These are phyloP conservation scores for Penicillium malachiteum DNA, from an alignment of 495 filamentous ascomycete species.

Conservation along the genomic window DNA sequence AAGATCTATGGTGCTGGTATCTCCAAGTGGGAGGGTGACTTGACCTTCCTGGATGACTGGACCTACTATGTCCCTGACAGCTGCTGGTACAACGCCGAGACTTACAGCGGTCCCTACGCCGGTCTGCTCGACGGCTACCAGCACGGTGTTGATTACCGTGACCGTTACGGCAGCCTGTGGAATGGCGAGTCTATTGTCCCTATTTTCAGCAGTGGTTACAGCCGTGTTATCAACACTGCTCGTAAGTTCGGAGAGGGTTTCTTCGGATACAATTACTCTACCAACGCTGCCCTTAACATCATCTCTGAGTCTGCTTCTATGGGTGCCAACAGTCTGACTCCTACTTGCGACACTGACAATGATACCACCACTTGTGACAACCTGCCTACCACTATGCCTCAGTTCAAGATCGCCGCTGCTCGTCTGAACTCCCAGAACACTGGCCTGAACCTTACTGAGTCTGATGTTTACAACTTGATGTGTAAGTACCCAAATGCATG, in stretches of 20 bases:
- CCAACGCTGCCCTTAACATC: conserved; percentile 38
- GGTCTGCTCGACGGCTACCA: conserved; percentile 46
- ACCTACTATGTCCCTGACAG: conserved; percentile 46
- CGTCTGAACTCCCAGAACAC: conserved; percentile 26
- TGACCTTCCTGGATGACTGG: conserved; percentile 52
- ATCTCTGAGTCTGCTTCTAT: conserved; percentile 44
- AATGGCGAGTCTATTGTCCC: conserved; percentile 20
- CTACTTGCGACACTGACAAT: conserved; percentile 25
- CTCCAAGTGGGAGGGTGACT: conserved; percentile 34
- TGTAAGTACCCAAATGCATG: conserved; percentile 8
- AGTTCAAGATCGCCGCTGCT: conserved; percentile 22
- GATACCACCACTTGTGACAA: conserved; percentile 7
- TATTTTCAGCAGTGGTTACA: conserved; percentile 48
- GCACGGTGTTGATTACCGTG: conserved; percentile 40
- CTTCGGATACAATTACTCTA: conserved; percentile 47
- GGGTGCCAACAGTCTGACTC: conserved; percentile 54
- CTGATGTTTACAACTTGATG: conserved; percentile 25
- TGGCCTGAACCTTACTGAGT: conserved; percentile 17
- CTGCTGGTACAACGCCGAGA: conserved; percentile 25
- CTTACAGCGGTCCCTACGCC: conserved; percentile 49
- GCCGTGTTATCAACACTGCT: conserved; percentile 54
- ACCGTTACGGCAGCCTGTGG: conserved; percentile 46
- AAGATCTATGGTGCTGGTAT: conserved; percentile 18
- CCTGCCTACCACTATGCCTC: conserved; percentile 7
- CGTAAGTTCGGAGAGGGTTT: conserved; percentile 53